Evolutionary conservation across 768 basidiomycete species (phyloP), one percentile per base, ranked within the genome.

Genomic region (Tricholoma bakamatsutake): DNA sequence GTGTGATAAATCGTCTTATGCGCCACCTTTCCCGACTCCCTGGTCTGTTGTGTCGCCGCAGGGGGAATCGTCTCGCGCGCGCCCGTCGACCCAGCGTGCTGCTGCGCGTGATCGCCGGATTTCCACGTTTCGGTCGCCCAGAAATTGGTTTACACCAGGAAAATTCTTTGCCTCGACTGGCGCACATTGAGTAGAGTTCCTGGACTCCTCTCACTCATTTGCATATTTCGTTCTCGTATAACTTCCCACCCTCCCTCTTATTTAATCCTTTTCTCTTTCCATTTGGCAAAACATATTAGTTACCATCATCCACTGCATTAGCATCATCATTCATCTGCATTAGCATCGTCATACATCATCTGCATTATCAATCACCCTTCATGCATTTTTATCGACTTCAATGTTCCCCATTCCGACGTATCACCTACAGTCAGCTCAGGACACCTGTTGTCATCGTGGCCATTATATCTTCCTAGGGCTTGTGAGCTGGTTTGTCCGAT

Each of bases 141-240:
- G 78, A 35, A 70, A 75, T 60, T 83, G 82, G 82, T 82, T 82
- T 65, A 76, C 76, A 53, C 74, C 80, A 28, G 76, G 76, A 66
- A 76, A 77, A 67, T 64, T 82, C 59, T 79, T 81, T 61, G 64
- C 74, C 59, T 71, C 76, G 48, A 64, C 75, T 53, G 73, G 73
- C 53, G 72, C 69, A 46, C 59, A 62, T 57, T 64, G 60, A 66
- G 48, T 57, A 60, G 59, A 33, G 34, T 30, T 39, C 31, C 7
- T 47, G n/a, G 33, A 47, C 28, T 34, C 24, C 27, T 12, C 52
- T 9, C 33, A 35, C 15, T 12, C 54, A 12, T 37, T 45, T 54
- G 7, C 13, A 33, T 31, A 27, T 28, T 21, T 43, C 10, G 39
- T 43, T 42, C 35, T 54, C 17, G 46, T 30, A 48, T 48, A 48